These are phyloP conservation scores for Agaricus bisporus DNA, from an alignment of 768 basidiomycete genomes.

Conservation along the genomic window DNA sequence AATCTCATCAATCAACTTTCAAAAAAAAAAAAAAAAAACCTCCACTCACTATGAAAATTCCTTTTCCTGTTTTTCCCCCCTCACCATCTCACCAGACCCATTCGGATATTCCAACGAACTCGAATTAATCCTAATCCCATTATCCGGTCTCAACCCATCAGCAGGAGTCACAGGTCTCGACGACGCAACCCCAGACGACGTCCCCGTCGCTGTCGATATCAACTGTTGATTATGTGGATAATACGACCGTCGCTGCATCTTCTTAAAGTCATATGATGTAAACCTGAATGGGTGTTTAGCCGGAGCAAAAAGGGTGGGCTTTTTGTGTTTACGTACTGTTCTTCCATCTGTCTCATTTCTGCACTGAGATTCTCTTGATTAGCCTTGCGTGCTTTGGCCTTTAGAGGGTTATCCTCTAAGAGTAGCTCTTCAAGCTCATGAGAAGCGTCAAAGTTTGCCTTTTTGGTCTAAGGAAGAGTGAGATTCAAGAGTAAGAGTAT, in stretches of 20 bases:
- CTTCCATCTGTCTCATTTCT: constrained; percentile 98
- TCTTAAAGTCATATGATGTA: constrained; percentile 87
- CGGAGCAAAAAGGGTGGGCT: not conserved
- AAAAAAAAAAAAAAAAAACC: too few relatives aligned
- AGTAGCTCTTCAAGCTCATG: constrained; percentile 96
- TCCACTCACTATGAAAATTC: constrained; percentile 47
- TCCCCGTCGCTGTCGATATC: constrained; percentile 67
- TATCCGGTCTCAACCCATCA: constrained; percentile 40
- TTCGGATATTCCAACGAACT: constrained; percentile 31
- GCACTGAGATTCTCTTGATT: constrained; percentile 84
- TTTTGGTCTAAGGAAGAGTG: constrained; percentile 68
- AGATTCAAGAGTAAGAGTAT: constrained; percentile 9
- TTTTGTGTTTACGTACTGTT: constrained; percentile 57
- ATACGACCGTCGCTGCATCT: constrained; percentile 87
- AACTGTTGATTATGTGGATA: constrained; percentile 80
- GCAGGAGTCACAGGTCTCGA: constrained; percentile 73
- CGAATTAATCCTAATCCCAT: constrained; percentile 25
- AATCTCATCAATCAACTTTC: too few relatives aligned
- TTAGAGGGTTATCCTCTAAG: constrained; percentile 94
- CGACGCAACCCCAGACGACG: constrained; percentile 61
- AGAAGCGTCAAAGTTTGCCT: constrained; percentile 98
- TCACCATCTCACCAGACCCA: constrained; percentile 15
- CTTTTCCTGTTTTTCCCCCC: constrained; percentile 43
- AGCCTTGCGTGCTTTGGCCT: constrained; percentile 87
- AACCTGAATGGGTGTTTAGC: constrained; percentile 46